Conservation (phyloP, 805 yeast species). For the Priceomyces medius region DNA sequence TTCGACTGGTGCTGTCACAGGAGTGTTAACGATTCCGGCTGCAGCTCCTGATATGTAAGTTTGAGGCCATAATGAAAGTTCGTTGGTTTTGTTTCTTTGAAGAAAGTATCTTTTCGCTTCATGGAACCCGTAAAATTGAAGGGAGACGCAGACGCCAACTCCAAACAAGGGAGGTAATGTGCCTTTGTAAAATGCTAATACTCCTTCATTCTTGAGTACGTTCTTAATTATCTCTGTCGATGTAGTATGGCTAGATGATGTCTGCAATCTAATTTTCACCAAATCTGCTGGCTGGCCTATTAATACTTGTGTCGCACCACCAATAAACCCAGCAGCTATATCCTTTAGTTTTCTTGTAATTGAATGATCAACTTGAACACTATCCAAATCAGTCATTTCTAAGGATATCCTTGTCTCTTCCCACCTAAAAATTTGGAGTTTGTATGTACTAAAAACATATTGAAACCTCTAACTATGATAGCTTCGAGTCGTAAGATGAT, state of each 20-base stretch:
- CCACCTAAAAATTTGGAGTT: no score
- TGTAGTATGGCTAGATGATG: slow-evolving; percentile 28
- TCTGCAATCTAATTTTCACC: slow-evolving; percentile 43
- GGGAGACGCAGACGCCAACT: slow-evolving; percentile 61
- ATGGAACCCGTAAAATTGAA: slow-evolving; percentile 70
- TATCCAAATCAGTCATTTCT: slow-evolving; percentile 6
- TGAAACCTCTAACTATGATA: no score
- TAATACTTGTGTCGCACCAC: slow-evolving; percentile 47
- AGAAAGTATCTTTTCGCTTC: slow-evolving; percentile 62
- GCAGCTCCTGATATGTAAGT: slow-evolving; percentile 61
- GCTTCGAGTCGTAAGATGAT: not conserved
- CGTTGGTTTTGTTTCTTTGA: slow-evolving; percentile 22
- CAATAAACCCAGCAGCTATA: slow-evolving; percentile 44
- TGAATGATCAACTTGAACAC: slow-evolving; percentile 30
- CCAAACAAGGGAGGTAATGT: slow-evolving; percentile 46
- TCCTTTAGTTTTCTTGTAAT: slow-evolving; percentile 39
- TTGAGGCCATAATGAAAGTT: slow-evolving; percentile 52
- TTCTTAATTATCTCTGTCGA: slow-evolving; percentile 33
- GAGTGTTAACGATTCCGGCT: slow-evolving; percentile 66
- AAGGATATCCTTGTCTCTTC: not conserved
- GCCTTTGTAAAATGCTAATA: slow-evolving; percentile 45
- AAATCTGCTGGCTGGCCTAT: slow-evolving; percentile 49
- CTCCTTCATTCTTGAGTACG: slow-evolving; percentile 41
- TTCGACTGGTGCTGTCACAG: slow-evolving; percentile 64
- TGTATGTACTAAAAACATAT: no score